Evolutionary conservation across 306 rosid species (phyloP).

Genomic region (Cicer arietinum): DNA sequence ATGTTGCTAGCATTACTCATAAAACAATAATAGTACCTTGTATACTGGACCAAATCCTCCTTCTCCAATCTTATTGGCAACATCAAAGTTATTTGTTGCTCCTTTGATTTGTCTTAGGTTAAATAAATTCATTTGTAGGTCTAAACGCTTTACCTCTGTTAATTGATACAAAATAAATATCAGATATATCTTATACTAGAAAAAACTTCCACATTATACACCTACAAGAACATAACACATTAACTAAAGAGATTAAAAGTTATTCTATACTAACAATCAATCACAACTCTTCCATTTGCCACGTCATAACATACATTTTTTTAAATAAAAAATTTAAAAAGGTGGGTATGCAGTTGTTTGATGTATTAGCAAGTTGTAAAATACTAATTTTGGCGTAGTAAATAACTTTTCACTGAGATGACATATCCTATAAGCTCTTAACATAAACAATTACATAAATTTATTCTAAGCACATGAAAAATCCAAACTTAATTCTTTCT

Average conservation of each 20-base stretch:
- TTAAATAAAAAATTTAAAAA: too few species aligned
- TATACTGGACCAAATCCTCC: constrained; percentile 63
- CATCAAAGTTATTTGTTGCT: constrained; percentile 45
- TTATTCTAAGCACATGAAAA: background rate
- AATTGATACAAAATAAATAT: background rate
- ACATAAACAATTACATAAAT: background rate
- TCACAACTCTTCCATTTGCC: too few species aligned
- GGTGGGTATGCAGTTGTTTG: too few species aligned
- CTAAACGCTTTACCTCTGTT: constrained; percentile 51
- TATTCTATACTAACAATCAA: too few species aligned
- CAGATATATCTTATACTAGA: background rate
- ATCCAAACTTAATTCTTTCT: background rate
- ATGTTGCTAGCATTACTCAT: too few species aligned
- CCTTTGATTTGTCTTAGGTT: constrained; percentile 53
- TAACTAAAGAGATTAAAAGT: too few species aligned
- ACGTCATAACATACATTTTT: too few species aligned
- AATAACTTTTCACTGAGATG: too few species aligned
- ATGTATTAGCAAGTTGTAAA: too few species aligned
- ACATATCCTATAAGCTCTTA: too few species aligned
- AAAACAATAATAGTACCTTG: constrained; percentile 45
- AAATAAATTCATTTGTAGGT: constrained; percentile 48
- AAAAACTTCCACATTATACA: background rate
- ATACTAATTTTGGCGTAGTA: too few species aligned
- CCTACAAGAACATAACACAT: too few species aligned
- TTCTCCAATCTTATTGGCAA: constrained; percentile 22